Evolutionary conservation across 352 stramenopile species (phyloP), one percentile per base, ranked within the genome.

Genomic region (Globisporangium barbulae): DNA sequence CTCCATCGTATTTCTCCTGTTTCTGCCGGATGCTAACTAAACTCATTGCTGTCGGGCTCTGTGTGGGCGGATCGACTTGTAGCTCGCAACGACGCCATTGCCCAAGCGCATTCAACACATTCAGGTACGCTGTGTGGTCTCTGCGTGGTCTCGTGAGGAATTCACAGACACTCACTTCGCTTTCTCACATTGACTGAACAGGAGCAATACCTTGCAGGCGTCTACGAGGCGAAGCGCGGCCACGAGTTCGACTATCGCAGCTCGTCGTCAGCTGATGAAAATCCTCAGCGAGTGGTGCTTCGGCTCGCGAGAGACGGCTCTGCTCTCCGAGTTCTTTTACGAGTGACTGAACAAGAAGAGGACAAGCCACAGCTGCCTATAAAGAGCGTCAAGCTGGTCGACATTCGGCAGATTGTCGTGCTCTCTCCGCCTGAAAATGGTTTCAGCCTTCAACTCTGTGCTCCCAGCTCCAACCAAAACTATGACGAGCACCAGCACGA

Each of bases 211-310:
- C 49, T 81, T 7, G 33, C 37, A 5, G 68, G 68, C 5, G 69
- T 81, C 22, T 66, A 74, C 31, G 65, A 59, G 53, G 71, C 65
- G 22, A 81, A 81, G 28, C 65, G 68, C 12, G 73, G 73, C 15
- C 61, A 56, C 9, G 19, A 6, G 6, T 78, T 80, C 28, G 54
- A 50, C 12, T 31, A 50, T 3, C n/a, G 12, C 9, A 15, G 25
- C 2, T 37, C 48, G 1, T 5, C 48, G 28, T 0, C 17, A 65
- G n/a, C 12, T 2, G 31, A 8, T 21, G 44, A 28, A 17, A 28
- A 10, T 4, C 45, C 47, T 12, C 39, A 60, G 5, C 31, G 35
- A 35, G 47, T 65, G 3, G 5, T 45, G 57, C 42, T 67, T 15
- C 42, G 35, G 15, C 53, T 67, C 9, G 19, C 30, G 15, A 39